phyloP scores from a whole-genome alignment of 495 filamentous ascomycete genomes.

The Echria macrotheca region DNA sequence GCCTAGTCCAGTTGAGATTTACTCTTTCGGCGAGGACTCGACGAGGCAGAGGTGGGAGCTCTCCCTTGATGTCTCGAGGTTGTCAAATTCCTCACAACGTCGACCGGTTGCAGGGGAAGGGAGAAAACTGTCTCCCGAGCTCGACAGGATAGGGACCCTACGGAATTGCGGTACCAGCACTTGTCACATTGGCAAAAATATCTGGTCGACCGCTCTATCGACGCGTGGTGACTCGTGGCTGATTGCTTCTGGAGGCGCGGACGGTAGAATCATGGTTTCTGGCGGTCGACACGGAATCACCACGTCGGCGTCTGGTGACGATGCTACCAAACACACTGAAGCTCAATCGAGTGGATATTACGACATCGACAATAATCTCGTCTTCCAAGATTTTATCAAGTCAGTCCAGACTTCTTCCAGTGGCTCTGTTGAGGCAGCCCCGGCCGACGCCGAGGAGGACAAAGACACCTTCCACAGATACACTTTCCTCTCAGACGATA shows the following conservation, averaged over 20 bases:
- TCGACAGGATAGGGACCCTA: constrained; percentile 32
- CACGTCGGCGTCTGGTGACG: neutral
- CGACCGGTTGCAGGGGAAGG: neutral
- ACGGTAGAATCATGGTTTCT: constrained; percentile 55
- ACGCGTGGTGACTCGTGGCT: constrained; percentile 24
- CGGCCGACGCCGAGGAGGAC: constrained; percentile 9
- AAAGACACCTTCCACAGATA: constrained; percentile 58
- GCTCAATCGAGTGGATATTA: neutral
- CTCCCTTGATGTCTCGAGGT: constrained; percentile 20
- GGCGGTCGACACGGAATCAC: constrained; percentile 13
- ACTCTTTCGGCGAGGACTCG: constrained; percentile 77
- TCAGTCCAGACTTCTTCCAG: neutral
- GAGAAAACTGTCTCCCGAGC: neutral
- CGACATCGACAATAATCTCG: constrained; percentile 16
- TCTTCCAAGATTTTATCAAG: constrained; percentile 18
- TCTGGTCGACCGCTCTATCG: constrained; percentile 70
- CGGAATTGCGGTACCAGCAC: constrained; percentile 46
- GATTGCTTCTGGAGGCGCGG: constrained; percentile 80
- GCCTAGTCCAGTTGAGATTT: constrained; percentile 35
- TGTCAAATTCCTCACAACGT: neutral
- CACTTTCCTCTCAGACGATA: constrained; percentile 53
- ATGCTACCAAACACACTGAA: neutral
- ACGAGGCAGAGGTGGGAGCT: constrained; percentile 67
- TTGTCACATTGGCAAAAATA: constrained; percentile 79
- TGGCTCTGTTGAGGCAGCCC: too few species aligned